Conservation (phyloP, 2,329 filamentous ascomycete genomes). For the Dothistroma pini region DNA sequence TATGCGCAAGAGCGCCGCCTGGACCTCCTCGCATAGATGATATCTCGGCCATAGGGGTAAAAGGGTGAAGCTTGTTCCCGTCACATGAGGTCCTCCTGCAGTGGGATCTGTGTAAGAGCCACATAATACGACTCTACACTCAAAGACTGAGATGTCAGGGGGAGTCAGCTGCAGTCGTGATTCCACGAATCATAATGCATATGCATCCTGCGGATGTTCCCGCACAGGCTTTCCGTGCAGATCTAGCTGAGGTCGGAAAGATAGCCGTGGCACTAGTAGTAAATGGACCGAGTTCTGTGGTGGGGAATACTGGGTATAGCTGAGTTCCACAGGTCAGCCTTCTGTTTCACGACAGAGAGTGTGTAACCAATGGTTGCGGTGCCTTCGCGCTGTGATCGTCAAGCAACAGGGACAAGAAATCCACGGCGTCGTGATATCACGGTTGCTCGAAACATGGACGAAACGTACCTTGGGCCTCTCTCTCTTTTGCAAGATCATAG, state of each 20-base stretch:
- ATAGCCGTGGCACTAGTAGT: slow-evolving; percentile 12
- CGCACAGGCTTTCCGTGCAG: not conserved
- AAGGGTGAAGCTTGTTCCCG: not conserved
- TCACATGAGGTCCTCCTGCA: not conserved
- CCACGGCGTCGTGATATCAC: not conserved
- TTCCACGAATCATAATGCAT: slow-evolving; percentile 4
- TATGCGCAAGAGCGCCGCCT: not conserved
- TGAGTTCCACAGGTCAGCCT: slow-evolving; percentile 16
- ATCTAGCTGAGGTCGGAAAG: not conserved
- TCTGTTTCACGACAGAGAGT: slow-evolving; percentile 6
- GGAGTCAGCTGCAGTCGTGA: not conserved
- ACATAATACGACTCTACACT: not conserved
- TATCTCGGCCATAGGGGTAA: not conserved
- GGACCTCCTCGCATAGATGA: not conserved
- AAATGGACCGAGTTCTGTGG: slow-evolving; percentile 19
- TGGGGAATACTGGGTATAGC: slow-evolving; percentile 19
- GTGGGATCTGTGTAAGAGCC: not conserved
- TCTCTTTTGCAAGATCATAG: slow-evolving; percentile 88
- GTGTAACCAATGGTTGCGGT: slow-evolving; percentile 7
- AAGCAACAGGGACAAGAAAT: slow-evolving; percentile 1
- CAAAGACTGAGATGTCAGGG: slow-evolving; percentile 1
- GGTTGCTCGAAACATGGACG: not conserved
- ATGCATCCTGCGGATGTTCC: not conserved
- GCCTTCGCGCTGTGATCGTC: not conserved
- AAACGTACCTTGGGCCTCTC: slow-evolving; percentile 54